Evolutionary conservation across 2,329 filamentous ascomycete genomes (phyloP), one percentile per base, ranked within the genome.

Genomic region (Verticillium isaacii): DNA sequence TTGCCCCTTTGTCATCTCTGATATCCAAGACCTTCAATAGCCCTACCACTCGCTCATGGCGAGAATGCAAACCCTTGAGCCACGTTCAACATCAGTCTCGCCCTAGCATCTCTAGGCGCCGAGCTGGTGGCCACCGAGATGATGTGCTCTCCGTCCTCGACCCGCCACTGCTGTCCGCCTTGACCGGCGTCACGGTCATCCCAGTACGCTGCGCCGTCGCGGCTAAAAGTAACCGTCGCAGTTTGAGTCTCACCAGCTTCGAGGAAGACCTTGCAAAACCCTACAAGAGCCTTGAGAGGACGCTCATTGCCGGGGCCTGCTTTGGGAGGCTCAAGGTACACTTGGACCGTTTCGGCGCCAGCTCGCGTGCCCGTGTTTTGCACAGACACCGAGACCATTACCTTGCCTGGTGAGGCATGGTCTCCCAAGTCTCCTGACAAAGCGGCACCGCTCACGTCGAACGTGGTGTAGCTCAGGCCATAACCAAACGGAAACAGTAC

Each of bases 401-500:
- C 74, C 1, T 69, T 73, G 57, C 67, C 74, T 61, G 77, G 66
- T 52, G 78, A 68, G 39, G 73, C 66, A 60, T 83, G 70, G 1
- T 76, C 34, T 36, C 34, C 34, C 34, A 36, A 36, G 71, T 59
- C 73, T 72, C 2, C 71, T 68, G 66, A 75, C 80, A 88, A 77
- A 3, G 80, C 80, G 0, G 86, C 81, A 1, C 79, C 75, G 17
- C 85, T 85, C 68, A 90, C 89, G 56, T 82, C 79, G 70, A 92
- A 92, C 0, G 77, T 82, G 0, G 89, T 91, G 72, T 92, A 93
- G 0, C 87, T 89, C 7, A 92, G 80, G 1, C 90, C 89, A 70
- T 91, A 88, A 12, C 90, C 90, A 66, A 92, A 92, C 32, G 88
- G 81, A 74, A 91, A 92, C 0, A 89, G 78, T 0, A 87, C 86